Evolutionary conservation across 2,329 filamentous ascomycete species (phyloP).

Genomic region (Fusarium xyrophilum): DNA sequence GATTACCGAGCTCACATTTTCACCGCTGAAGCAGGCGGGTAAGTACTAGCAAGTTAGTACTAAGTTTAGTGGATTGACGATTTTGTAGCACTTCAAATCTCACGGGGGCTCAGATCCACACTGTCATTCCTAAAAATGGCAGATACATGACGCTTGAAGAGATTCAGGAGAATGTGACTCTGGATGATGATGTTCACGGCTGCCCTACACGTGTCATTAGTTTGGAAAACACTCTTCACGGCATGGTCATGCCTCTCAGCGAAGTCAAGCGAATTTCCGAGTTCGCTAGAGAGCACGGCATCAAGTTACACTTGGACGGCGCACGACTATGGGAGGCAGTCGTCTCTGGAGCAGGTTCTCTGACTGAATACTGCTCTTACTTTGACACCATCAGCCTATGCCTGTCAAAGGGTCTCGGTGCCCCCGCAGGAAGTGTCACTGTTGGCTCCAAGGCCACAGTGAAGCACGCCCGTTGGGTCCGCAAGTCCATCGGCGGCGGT

Average conservation of each 20-base stretch:
- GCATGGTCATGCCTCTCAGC: constrained; percentile 76
- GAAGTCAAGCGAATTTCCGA: constrained; percentile 73
- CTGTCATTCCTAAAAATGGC: constrained; percentile 73
- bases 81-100: constrained; percentile 68
- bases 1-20: constrained; percentile 82
- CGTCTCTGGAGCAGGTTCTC: constrained; percentile 69
- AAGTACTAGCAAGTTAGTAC: constrained; percentile 25
- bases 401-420: constrained; percentile 83
- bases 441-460: constrained; percentile 57
- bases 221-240: constrained; percentile 85
- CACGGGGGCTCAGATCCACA: constrained; percentile 72
- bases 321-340: constrained; percentile 85
- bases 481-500: constrained; percentile 79
- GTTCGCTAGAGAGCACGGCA: constrained; percentile 69
- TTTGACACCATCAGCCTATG: constrained; percentile 81
- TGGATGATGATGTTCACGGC: constrained; percentile 75
- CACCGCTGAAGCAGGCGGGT: constrained; percentile 69
- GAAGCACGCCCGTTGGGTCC: constrained; percentile 51
- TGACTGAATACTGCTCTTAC: constrained; percentile 70
- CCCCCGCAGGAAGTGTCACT: constrained; percentile 79
- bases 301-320: constrained; percentile 79
- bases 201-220: constrained; percentile 83
- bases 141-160: constrained; percentile 79
- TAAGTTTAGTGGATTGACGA: background rate
- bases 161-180: constrained; percentile 67